Conservation (phyloP, 2,329 filamentous ascomycete species). For the Capronia americana region DNA sequence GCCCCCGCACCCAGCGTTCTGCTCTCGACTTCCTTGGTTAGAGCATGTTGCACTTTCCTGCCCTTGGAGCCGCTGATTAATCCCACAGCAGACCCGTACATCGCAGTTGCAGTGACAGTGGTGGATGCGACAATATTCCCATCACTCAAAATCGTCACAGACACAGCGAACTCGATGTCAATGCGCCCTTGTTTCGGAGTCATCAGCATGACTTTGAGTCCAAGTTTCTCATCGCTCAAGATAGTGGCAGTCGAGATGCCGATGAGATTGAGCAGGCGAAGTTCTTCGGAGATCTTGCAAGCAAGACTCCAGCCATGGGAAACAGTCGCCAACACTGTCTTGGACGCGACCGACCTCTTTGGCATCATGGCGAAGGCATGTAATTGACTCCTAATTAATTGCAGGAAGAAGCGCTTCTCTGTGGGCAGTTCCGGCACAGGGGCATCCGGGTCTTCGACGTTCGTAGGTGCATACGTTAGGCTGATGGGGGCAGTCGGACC, state of each 20-base stretch:
- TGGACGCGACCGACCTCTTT: constrained; percentile 46
- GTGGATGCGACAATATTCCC: constrained; percentile 33
- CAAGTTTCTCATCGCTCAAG: constrained; percentile 40
- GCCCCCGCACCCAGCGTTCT: constrained; percentile 37
- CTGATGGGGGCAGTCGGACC: constrained; percentile 43
- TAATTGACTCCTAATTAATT: constrained; percentile 48
- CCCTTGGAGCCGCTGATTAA: constrained; percentile 33
- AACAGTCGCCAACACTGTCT: constrained; percentile 50
- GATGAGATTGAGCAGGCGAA: constrained; percentile 52
- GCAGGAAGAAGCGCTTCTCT: constrained; percentile 50
- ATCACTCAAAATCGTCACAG: constrained; percentile 34
- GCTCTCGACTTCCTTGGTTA: constrained; percentile 38
- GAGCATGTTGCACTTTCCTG: constrained; percentile 38
- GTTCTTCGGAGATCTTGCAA: constrained; percentile 50
- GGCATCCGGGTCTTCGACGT: constrained; percentile 32
- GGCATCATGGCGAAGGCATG: constrained; percentile 44
- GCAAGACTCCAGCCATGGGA: constrained; percentile 52
- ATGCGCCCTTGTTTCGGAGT: constrained; percentile 34
- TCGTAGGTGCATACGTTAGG: constrained; percentile 44
- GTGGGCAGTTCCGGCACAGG: constrained; percentile 42
- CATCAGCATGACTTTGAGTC: constrained; percentile 36
- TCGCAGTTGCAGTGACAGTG: constrained; percentile 31
- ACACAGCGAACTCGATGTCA: constrained; percentile 38
- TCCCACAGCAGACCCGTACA: constrained; percentile 31
- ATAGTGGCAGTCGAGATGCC: constrained; percentile 49